Conservation (phyloP, 129 eudicot genomes). For the Centrapalus pauciflorus region DNA sequence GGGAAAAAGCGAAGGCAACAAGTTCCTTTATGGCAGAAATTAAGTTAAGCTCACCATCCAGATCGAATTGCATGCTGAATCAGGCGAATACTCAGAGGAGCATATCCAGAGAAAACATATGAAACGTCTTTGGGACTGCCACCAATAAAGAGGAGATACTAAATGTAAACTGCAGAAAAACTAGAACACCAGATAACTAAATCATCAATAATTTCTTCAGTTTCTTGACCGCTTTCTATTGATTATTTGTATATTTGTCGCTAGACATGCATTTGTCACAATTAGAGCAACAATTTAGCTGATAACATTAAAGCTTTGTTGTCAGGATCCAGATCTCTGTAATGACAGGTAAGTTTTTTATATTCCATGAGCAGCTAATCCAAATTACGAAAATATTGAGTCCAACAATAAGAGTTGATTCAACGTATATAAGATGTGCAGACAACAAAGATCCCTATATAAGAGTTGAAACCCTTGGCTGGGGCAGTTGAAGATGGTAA, state of each 20-base stretch:
- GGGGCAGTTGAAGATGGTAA: no score
- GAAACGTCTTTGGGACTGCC: constrained; percentile 88
- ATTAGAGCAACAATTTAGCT: background rate
- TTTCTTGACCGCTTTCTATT: background rate
- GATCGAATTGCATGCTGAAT: constrained; percentile 95
- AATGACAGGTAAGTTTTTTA: background rate
- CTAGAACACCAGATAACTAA: background rate
- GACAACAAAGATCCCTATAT: background rate
- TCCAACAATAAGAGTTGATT: background rate
- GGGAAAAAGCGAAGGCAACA: background rate
- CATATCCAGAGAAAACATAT: constrained; percentile 96
- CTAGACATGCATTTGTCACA: background rate
- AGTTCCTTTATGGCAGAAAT: background rate
- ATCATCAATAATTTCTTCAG: background rate
- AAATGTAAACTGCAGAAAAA: background rate
- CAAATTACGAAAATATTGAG: background rate
- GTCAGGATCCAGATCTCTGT: background rate
- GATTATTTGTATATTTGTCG: background rate
- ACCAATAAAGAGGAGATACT: constrained; percentile 1
- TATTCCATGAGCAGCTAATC: background rate
- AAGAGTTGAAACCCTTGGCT: no score
- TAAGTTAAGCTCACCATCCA: constrained; percentile 65
- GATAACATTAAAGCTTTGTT: background rate
- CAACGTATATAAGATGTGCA: background rate
- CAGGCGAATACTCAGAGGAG: constrained; percentile 94